Evolutionary conservation across 73 alveolate genomes (phyloP).

Genomic region (Chromera velia): DNA sequence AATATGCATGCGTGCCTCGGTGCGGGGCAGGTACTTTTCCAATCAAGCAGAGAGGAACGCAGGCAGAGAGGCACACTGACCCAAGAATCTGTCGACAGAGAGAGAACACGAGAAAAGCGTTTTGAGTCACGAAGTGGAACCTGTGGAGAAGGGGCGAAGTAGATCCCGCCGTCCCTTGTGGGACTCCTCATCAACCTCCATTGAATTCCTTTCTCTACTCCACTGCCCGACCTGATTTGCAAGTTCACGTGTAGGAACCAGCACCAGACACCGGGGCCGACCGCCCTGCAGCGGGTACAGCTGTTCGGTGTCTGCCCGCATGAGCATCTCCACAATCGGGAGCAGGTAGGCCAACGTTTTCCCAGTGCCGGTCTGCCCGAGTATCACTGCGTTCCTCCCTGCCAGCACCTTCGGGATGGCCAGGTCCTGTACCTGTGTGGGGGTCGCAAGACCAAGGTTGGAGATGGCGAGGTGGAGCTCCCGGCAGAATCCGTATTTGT

Average conservation of each 20-base stretch:
- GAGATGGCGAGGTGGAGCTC: neutral
- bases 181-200: slow-evolving; percentile 30
- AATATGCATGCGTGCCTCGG: no score
- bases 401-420: slow-evolving; percentile 48
- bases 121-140: neutral
- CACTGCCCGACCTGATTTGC: slow-evolving; percentile 60
- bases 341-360: slow-evolving; percentile 57
- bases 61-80: neutral
- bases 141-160: neutral
- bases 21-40: neutral
- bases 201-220: no score
- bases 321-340: slow-evolving; percentile 56
- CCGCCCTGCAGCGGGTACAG: slow-evolving; percentile 1
- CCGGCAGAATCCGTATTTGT: neutral
- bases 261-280: slow-evolving; percentile 53
- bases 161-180: slow-evolving; percentile 10
- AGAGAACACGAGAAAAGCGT: neutral
- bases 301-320: slow-evolving; percentile 43
- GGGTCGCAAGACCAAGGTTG: slow-evolving; percentile 1
- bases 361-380: slow-evolving; percentile 62
- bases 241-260: slow-evolving; percentile 94
- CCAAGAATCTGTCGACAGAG: neutral
- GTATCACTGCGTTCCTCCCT: slow-evolving; percentile 33
- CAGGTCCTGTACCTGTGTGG: slow-evolving; percentile 54
- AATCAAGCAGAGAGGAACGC: neutral